A percentile compares a stretch with the other conserved stretches of the same genome.
phyloP scores from a whole-genome alignment of 1,139 yeast species.

The Suhomyces ambrosiae region DNA sequence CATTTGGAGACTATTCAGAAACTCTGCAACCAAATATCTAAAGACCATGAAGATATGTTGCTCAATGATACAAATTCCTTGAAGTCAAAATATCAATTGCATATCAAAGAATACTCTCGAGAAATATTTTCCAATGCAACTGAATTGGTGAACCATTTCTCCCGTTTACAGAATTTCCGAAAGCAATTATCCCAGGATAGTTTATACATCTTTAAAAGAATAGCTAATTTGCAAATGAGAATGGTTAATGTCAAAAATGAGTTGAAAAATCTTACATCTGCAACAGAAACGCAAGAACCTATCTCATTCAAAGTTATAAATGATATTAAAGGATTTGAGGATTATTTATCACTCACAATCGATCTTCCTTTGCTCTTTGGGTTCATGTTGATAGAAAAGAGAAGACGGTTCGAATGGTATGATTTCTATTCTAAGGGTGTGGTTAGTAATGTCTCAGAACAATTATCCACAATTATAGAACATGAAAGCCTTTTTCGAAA shows the following conservation, averaged over 20 bases:
- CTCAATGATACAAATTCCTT: conserved; percentile 14
- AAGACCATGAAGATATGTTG: conserved; percentile 22
- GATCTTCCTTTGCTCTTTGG: conserved; percentile 87
- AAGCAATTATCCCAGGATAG: conserved; percentile 26
- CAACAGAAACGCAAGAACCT: conserved; percentile 10
- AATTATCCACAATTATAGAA: conserved; percentile 57
- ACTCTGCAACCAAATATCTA: conserved; percentile 12
- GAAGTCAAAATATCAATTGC: conserved; percentile 19
- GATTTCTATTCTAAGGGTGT: conserved; percentile 53
- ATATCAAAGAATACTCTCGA: conserved; percentile 18
- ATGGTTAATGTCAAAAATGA: conserved; percentile 40
- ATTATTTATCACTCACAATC: conserved; percentile 54
- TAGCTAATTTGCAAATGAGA: conserved; percentile 44
- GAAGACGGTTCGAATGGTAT: conserved; percentile 72
- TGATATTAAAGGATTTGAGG: conserved; percentile 43
- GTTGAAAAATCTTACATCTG: conserved; percentile 22
- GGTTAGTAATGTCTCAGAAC: conserved; percentile 57
- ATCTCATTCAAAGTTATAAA: conserved; percentile 29
- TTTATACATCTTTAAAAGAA: conserved; percentile 29
- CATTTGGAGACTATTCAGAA: conserved; percentile 10
- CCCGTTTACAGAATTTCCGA: conserved; percentile 29
- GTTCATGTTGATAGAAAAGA: conserved; percentile 65
- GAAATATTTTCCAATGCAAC: conserved; percentile 18
- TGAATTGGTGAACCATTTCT: conserved; percentile 18
- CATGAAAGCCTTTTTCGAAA: conserved; percentile 60